Percentiles rank a stretch among this genome's conserved stretches.
phyloP scores from a whole-genome alignment of 176 grass and related monocot species.

The Phyllostachys edulis region DNA sequence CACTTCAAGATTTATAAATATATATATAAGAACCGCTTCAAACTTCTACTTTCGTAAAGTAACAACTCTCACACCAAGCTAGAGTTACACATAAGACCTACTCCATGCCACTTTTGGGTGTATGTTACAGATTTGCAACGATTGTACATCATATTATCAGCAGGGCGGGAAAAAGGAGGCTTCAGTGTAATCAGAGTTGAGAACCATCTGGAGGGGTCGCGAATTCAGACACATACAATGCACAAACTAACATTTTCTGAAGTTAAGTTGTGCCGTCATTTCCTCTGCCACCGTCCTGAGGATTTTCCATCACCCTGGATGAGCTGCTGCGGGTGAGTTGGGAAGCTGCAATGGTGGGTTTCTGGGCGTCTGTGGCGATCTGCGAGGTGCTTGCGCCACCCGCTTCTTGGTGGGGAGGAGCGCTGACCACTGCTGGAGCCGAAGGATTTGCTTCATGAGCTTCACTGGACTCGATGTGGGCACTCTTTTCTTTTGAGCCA shows the following conservation, averaged over 20 bases:
- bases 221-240: not conserved
- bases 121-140: not conserved
- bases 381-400: not conserved
- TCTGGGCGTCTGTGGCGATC: slow-evolving; percentile 39
- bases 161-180: not conserved
- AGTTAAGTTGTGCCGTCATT: slow-evolving; percentile 25
- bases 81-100: not conserved
- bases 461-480: slow-evolving; percentile 48
- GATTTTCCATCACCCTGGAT: slow-evolving; percentile 44
- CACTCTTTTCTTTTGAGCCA: slow-evolving; percentile 56
- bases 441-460: slow-evolving; percentile 39
- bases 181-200: not conserved
- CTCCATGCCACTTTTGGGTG: not conserved
- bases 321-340: slow-evolving; percentile 50
- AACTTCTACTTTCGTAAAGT: too few species aligned
- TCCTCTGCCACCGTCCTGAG: slow-evolving; percentile 24
- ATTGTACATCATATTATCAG: not conserved
- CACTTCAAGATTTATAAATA: too few species aligned
- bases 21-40: too few species aligned
- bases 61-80: not conserved
- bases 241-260: not conserved
- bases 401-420: slow-evolving; percentile 33
- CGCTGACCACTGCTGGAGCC: not conserved
- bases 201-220: not conserved
- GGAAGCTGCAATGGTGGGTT: slow-evolving; percentile 17